phyloP scores from a whole-genome alignment of 192 early-diverging fungal species.

The Geosiphon pyriformis region DNA sequence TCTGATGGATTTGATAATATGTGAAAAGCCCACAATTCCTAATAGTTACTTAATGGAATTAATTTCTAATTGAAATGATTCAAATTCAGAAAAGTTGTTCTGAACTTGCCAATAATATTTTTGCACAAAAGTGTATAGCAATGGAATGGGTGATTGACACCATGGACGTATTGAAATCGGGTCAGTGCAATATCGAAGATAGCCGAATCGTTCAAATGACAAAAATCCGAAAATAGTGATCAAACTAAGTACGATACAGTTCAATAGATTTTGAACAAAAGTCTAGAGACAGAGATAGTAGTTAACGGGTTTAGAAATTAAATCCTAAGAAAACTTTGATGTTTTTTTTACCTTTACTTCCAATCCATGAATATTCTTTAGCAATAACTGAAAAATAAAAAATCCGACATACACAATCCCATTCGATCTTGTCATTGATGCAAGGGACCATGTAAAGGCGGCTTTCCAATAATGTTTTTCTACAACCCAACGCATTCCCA shows the following conservation, averaged over 20 bases:
- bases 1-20: constrained; percentile 76
- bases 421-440: constrained; percentile 70
- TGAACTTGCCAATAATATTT: constrained; percentile 75
- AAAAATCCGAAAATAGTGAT: constrained; percentile 51
- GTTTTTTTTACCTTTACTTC: neutral
- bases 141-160: constrained; percentile 57
- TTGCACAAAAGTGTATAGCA: constrained; percentile 82
- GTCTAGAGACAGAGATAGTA: neutral
- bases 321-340: neutral
- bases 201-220: constrained; percentile 59
- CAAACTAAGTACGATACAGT: constrained; percentile 26
- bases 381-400: constrained; percentile 66
- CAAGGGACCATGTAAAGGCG: constrained; percentile 56
- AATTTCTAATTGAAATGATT: neutral
- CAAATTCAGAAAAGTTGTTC: too few species aligned
- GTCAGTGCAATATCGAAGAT: constrained; percentile 54
- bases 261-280: constrained; percentile 11
- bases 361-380: constrained; percentile 20
- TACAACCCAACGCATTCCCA: constrained; percentile 59
- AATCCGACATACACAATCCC: constrained; percentile 78
- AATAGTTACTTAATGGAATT: constrained; percentile 4
- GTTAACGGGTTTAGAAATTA: neutral
- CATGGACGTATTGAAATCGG: constrained; percentile 45
- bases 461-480: constrained; percentile 48
- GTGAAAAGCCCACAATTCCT: constrained; percentile 82